Evolutionary conservation across 2,329 filamentous ascomycete genomes (phyloP), one percentile per base, ranked within the genome.

Genomic region (Alternaria longipes): DNA sequence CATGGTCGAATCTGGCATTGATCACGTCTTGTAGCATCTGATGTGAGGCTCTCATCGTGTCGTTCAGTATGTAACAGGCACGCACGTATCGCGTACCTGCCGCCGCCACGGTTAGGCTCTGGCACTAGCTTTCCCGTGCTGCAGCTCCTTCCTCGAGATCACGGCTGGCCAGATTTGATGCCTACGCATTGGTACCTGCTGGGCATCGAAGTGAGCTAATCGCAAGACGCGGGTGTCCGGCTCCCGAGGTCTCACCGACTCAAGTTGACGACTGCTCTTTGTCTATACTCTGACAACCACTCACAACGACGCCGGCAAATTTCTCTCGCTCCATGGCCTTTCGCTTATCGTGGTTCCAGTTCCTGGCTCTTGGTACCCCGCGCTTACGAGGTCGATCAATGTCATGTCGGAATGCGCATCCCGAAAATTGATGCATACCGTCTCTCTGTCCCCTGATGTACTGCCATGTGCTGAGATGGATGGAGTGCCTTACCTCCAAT

Each of bases 301-400:
- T 26, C 50, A 20, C 26, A 18, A 50, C 46, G 30, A 50, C 46
- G 14, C 30, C 56, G 28, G 38, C 16, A 22, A 26, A 32, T 44
- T 54, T 47, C 28, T 20, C 16, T 32, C 22, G 46, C 45, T 46
- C 24, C 40, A 34, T 41, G 46, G 47, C 42, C 51, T 41, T 49
- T 60, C 54, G 58, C 58, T 60, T 57, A 57, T 46, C 47, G 47
- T 28, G 28, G 52, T 26, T 46, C 22, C 40, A 44, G 26, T 46
- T 42, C 40, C 24, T 24, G 45, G 24, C 18, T 57, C 24, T 46
- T 36, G 44, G 54, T 51, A 32, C 54, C 58, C 47, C 58, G 42
- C 58, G 47, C 41, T 52, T 32, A 28, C 34, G 34, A 26, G 45
- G 47, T 34, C 58, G 28, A 42, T 44, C 12, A 28, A n/a, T 24